Percentiles rank a stretch among this genome's conserved stretches.
Conservation (phyloP, 1,284 basidiomycete species). For the Trichosporon coremiiforme region DNA sequence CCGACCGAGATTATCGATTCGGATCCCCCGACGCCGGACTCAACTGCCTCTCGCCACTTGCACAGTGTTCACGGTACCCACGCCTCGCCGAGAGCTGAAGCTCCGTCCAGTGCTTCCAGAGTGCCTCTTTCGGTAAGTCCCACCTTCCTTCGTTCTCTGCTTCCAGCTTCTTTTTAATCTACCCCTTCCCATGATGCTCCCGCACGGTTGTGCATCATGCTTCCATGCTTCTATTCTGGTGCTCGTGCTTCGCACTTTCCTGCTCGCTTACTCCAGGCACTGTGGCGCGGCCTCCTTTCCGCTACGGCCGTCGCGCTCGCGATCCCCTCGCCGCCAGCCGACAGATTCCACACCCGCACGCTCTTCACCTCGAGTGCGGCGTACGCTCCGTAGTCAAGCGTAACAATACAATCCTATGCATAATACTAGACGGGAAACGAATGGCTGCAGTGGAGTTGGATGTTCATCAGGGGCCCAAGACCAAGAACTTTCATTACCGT, state of each 20-base stretch:
- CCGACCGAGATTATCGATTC: neutral
- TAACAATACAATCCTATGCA: constrained; percentile 13
- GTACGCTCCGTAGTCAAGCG: neutral
- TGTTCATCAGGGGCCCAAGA: neutral
- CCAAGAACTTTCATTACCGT: neutral
- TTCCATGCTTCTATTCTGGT: neutral
- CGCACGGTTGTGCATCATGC: too few relatives aligned
- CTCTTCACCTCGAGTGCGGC: neutral
- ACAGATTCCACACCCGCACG: neutral
- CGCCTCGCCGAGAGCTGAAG: too few relatives aligned
- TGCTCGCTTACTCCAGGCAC: neutral
- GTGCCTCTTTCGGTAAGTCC: too few relatives aligned
- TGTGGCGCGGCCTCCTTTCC: neutral
- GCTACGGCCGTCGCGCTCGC: constrained; percentile 1
- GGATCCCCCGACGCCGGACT: neutral
- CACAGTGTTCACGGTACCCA: too few relatives aligned
- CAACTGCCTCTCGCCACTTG: too few relatives aligned
- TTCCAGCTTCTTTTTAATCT: too few relatives aligned
- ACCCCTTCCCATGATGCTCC: too few relatives aligned
- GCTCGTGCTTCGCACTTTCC: too few relatives aligned
- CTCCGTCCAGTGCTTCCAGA: too few relatives aligned
- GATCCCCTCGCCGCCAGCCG: neutral
- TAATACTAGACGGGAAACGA: constrained; percentile 1
- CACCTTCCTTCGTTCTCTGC: too few relatives aligned
- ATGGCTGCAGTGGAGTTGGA: constrained; percentile 7